Conservation (phyloP, 2,329 filamentous ascomycete genomes). For the Alternaria incomplexa region DNA sequence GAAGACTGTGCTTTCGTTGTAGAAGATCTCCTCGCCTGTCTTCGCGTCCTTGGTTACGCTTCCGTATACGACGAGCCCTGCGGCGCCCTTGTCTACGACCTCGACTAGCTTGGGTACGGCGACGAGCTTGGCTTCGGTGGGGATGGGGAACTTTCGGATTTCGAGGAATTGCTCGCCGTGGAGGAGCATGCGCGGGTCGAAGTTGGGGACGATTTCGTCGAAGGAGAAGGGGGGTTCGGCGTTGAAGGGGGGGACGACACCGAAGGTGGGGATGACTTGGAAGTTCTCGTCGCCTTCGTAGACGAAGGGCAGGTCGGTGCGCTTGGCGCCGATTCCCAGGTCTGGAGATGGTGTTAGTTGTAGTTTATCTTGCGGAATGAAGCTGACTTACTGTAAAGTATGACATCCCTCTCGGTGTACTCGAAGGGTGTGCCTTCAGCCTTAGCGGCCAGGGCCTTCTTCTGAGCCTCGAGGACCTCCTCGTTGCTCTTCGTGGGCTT, state of each 20-base stretch:
- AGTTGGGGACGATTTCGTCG: conserved; percentile 88
- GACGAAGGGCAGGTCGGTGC: conserved; percentile 82
- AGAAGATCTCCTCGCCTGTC: conserved; percentile 90
- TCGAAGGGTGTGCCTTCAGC: conserved; percentile 76
- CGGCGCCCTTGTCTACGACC: conserved; percentile 93
- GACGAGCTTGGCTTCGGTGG: conserved; percentile 78
- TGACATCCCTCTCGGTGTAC: conserved; percentile 85
- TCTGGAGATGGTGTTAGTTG: conserved; percentile 53
- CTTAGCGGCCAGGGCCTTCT: conserved; percentile 74
- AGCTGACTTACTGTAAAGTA: conserved; percentile 74
- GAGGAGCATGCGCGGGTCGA: conserved; percentile 97
- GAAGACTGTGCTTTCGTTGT: conserved; percentile 95
- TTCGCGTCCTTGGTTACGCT: conserved; percentile 83
- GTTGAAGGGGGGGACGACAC: conserved; percentile 93
- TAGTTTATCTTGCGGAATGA: not conserved
- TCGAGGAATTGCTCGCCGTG: conserved; percentile 99
- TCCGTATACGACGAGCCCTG: conserved; percentile 80
- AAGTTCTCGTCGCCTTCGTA: conserved; percentile 93
- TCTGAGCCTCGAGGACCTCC: conserved; percentile 76
- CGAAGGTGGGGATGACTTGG: conserved; percentile 92
- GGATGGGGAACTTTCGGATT: conserved; percentile 88
- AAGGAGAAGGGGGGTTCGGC: conserved; percentile 80
- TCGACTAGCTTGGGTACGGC: conserved; percentile 84
- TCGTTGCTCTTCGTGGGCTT: conserved; percentile 63
- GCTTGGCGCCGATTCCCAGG: conserved; percentile 89